Percentiles rank a stretch among this genome's conserved stretches.
phyloP scores from a whole-genome alignment of 371 early-diverging fungal genomes.

The Mortierella sp. region DNA sequence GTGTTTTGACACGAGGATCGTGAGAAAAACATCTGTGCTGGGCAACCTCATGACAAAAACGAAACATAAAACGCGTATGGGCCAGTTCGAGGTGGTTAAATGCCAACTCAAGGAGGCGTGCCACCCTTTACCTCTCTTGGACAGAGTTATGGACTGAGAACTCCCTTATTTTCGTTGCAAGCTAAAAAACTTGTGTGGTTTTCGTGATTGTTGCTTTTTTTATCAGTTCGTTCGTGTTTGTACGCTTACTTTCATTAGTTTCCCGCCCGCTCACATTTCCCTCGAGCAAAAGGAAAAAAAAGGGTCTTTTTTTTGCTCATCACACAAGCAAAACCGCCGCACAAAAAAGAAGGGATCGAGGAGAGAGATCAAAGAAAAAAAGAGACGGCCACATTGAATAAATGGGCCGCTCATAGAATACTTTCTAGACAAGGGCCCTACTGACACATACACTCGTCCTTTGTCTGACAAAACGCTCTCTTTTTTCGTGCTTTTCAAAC shows the following conservation, averaged over 20 bases:
- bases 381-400: neutral
- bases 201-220: neutral
- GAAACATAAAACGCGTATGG: neutral
- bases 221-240: neutral
- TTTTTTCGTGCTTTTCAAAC: neutral
- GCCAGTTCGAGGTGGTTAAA: neutral
- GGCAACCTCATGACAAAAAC: neutral
- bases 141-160: neutral
- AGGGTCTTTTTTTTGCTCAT: neutral
- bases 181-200: neutral
- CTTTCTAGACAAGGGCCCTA: neutral
- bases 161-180: neutral
- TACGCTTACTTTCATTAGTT: neutral
- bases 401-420: neutral
- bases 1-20: neutral
- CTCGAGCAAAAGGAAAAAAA: neutral
- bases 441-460: neutral
- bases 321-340: neutral
- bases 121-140: neutral
- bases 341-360: neutral
- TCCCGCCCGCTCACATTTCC: neutral
- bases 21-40: constrained; percentile 8
- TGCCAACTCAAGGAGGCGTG: too few relatives aligned
- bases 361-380: neutral
- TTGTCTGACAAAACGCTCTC: neutral